Percentiles rank a stretch among this genome's conserved stretches.
Conservation (phyloP, 495 filamentous ascomycete genomes). For the Lophiotrema nucula region DNA sequence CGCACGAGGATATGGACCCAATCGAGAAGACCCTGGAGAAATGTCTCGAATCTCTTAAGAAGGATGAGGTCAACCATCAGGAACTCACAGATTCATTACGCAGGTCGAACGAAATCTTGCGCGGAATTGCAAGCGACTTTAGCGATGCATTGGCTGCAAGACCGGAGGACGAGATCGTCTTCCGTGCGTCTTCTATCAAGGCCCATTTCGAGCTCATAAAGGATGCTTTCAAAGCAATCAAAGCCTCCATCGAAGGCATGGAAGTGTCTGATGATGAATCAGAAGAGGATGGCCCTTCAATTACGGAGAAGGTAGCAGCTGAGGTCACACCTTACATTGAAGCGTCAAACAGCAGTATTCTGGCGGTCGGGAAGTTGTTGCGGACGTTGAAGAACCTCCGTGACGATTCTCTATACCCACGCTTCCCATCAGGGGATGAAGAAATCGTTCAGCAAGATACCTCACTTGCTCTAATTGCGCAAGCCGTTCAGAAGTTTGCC, state of each 20-base stretch:
- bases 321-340: neutral
- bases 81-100: constrained; percentile 78
- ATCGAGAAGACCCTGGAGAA: constrained; percentile 86
- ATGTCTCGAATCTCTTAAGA: constrained; percentile 80
- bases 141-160: neutral
- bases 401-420: constrained; percentile 11
- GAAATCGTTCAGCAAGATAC: constrained; percentile 4
- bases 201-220: constrained; percentile 3
- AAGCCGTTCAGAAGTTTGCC: constrained; percentile 3
- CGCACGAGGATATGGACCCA: constrained; percentile 85
- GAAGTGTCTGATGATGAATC: neutral
- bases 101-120: constrained; percentile 44
- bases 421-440: neutral
- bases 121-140: neutral
- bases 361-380: constrained; percentile 1
- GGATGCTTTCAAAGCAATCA: neutral
- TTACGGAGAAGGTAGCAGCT: too few species aligned
- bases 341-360: neutral
- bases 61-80: constrained; percentile 82
- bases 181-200: constrained; percentile 13
- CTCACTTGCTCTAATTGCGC: neutral
- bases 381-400: constrained; percentile 6
- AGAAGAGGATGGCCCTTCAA: too few species aligned
- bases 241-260: neutral
- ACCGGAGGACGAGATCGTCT: constrained; percentile 43